Conservation (phyloP, 1,139 yeast species). For the Fermentozyma sake region DNA sequence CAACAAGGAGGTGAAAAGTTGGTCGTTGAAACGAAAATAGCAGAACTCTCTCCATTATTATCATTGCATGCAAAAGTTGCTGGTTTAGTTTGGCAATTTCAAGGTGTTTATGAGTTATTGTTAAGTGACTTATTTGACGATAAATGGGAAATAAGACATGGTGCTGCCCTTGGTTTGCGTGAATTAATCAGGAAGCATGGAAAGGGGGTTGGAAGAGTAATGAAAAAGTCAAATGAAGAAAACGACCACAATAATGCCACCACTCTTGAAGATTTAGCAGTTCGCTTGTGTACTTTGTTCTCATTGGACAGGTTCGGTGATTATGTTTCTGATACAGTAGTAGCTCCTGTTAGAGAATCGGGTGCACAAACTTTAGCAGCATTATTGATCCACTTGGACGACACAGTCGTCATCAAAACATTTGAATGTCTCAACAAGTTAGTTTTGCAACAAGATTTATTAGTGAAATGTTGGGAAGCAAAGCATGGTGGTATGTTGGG, state of each 20-base stretch:
- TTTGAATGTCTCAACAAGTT: conserved; percentile 65
- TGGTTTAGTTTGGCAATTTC: conserved; percentile 89
- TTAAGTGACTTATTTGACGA: conserved; percentile 79
- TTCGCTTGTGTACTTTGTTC: conserved; percentile 79
- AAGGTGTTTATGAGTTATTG: conserved; percentile 89
- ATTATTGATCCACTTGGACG: conserved; percentile 62
- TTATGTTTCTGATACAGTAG: conserved; percentile 94
- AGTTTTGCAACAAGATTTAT: conserved; percentile 59
- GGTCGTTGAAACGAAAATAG: conserved; percentile 74
- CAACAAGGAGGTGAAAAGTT: conserved; percentile 79
- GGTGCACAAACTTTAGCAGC: conserved; percentile 96
- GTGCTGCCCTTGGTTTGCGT: conserved; percentile 88
- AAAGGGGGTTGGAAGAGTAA: conserved; percentile 76
- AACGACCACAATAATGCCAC: conserved; percentile 63
- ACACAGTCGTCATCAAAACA: conserved; percentile 51
- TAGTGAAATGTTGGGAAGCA: conserved; percentile 81
- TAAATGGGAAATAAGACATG: conserved; percentile 94
- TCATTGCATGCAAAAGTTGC: conserved; percentile 74
- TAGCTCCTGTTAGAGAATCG: conserved; percentile 96
- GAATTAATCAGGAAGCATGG: conserved; percentile 87
- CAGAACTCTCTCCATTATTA: conserved; percentile 65
- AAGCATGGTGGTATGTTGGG: conserved; percentile 98
- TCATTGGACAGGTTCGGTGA: conserved; percentile 96
- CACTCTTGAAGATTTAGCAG: conserved; percentile 84
- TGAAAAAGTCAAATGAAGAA: conserved; percentile 54